Base-by-base conservation (phyloP, 495 filamentous ascomycete species). In the Copromyces sp. region DNA sequence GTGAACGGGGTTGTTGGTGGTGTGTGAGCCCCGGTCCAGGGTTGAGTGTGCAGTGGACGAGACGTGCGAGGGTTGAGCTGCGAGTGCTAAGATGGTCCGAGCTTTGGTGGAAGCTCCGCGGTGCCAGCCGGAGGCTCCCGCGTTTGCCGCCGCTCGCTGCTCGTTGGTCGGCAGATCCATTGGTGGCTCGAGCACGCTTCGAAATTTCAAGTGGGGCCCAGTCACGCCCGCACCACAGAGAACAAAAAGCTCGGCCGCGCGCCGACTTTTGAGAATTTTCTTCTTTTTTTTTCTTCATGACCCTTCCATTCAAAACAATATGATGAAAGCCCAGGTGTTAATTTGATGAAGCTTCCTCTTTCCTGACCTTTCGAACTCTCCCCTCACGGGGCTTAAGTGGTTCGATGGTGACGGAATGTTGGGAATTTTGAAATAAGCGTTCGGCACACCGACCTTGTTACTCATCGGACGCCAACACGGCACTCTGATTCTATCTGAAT, bases 401-500 rank as follows among this genome's bases (percentile, higher is more conserved):
- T 92, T 89, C 88, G 87, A 81, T 80, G 86, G 89, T 80, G 82
- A 88, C 84, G 84, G 78, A 82, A 80, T 85, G 85, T 74, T 81
- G 90, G 90, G 88, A 87, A 92, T 89, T 84, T 86, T 99, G 95
- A 99, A 88, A 93, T 91, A 87, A 89, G 96, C 93, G 96, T 97
- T 94, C 94, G 94, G 93, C 95, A 98, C 95, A 97, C 87, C 79
- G 84, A 90, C 89, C 94, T 97, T 97, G 93, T 97, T 96, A 92
- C 86, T 85, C 78, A 84, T 92, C 94, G 94, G 91, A 97, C 95
- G 96, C 94, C 88, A 92, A 90, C 87, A 92, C 88, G 90, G 93
- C 93, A 97, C 94, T 98, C 95, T 98, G 95, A 98, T 80, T 78
- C 73, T 68, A 75, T 79, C 78, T 84, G 77, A 79, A 80, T 77